These are phyloP conservation scores for Phyllosticta capitalensis DNA, from an alignment of 2,329 filamentous ascomycete species.

Conservation along the genomic window DNA sequence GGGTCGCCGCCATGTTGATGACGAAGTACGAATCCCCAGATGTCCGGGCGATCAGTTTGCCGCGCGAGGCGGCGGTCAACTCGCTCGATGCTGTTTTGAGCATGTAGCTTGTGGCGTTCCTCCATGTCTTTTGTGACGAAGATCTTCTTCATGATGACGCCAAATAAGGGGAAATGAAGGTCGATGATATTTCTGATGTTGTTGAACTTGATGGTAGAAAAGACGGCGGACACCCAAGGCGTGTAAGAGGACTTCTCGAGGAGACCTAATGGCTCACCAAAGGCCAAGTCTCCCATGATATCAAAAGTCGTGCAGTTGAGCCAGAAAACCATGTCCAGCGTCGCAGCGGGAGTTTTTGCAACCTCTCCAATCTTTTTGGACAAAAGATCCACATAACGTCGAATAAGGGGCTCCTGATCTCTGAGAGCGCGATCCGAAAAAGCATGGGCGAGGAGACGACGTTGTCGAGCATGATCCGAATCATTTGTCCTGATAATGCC, in stretches of 20 bases:
- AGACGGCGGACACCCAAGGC: slow-evolving; percentile 25
- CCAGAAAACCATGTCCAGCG: slow-evolving; percentile 7
- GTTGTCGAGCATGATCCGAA: slow-evolving; percentile 13
- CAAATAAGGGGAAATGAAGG: not conserved
- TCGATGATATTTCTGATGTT: not conserved
- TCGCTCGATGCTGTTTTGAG: not conserved
- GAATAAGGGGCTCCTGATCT: slow-evolving; percentile 23
- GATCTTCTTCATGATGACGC: not conserved
- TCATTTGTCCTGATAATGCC: slow-evolving; percentile 11
- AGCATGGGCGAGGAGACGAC: slow-evolving; percentile 18
- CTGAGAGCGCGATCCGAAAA: slow-evolving; percentile 25
- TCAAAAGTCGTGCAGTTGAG: slow-evolving; percentile 22
- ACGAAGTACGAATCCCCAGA: slow-evolving; percentile 31
- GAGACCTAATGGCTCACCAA: slow-evolving; percentile 23
- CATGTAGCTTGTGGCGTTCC: not conserved
- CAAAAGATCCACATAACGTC: slow-evolving; percentile 24
- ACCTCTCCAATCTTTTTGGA: slow-evolving; percentile 11
- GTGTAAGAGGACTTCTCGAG: slow-evolving; percentile 21
- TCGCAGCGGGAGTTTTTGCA: not conserved
- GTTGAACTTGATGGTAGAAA: slow-evolving; percentile 16
- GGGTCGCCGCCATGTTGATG: slow-evolving; percentile 21
- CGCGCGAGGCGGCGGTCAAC: slow-evolving; percentile 19
- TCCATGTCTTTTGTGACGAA: not conserved
- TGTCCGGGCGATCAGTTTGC: slow-evolving; percentile 17
- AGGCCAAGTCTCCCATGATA: slow-evolving; percentile 26